Evolutionary conservation across 2,329 filamentous ascomycete genomes (phyloP), one percentile per base, ranked within the genome.

Genomic region (Venturia aucupariae): DNA sequence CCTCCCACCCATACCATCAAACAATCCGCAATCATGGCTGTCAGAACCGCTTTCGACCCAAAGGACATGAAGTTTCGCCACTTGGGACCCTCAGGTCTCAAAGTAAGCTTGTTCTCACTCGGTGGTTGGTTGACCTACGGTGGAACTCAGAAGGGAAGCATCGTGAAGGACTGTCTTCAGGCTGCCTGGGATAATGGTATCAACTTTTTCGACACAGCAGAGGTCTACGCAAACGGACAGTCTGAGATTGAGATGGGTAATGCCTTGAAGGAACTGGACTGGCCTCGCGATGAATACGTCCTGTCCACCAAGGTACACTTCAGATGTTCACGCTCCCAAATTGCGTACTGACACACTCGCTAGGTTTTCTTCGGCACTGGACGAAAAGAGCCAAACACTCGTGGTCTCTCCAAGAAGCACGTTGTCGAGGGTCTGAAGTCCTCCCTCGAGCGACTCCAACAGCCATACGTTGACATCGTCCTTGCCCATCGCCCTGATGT

Each of bases 401-500:
- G 78, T 48, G 79, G 79, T 62, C 71, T 81, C 46, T 78, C 75
- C 64, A 76, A 74, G 71, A 81, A 81, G 75, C 79, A 81, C 72
- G 77, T 81, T 61, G 75, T 81, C n/a, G 79, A 87, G 74, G 84
- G 84, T 39, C 74, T 85, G 63, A 83, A 85, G 75, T 78, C 77
- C 71, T 84, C 79, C 1, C 74, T 86, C n/a, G 75, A 79, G 68
- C 79, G 86, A 35, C 78, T 89, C 61, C 79, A 86, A 70, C 79
- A 84, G 63, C 81, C 82, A n/a, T 90, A 90, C 70, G 85, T 87
- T 63, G 85, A 87, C 71, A 76, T 87, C 55, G 80, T 87, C 44
- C 83, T 86, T 64, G 84, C 85, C 3, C 87, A 90, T 75, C 82
- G 87, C 24, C 84, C 86, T 1, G 87, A 90, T 71, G 80, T 75